A percentile compares a stretch with the other conserved stretches of the same genome.
These are phyloP conservation scores for Oryza brachyantha DNA, from an alignment of 176 grass and related monocot species.

Conservation along the genomic window DNA sequence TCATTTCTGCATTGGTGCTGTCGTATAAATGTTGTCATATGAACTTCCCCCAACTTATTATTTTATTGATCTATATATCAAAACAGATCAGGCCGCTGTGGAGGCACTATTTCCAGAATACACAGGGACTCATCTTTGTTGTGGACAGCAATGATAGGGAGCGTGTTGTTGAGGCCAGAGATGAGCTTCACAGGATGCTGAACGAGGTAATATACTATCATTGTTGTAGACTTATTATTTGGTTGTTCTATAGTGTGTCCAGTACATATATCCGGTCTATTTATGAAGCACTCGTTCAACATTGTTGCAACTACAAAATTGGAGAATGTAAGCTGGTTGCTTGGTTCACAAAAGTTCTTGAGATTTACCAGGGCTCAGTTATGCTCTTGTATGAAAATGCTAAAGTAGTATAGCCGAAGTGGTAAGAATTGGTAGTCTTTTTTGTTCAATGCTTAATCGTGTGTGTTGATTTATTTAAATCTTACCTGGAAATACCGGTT, in stretches of 20 bases:
- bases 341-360: neutral
- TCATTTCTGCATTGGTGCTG: neutral
- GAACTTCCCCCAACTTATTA: neutral
- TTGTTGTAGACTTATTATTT: neutral
- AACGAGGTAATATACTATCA: constrained; percentile 53
- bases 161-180: constrained; percentile 87
- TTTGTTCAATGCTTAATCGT: neutral
- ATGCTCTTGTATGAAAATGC: neutral
- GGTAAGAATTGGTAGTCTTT: neutral
- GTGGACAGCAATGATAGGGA: constrained; percentile 93
- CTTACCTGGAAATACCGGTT: neutral
- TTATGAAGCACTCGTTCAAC: neutral
- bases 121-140: constrained; percentile 87
- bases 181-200: constrained; percentile 85
- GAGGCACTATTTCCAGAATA: constrained; percentile 97
- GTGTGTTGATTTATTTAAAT: neutral
- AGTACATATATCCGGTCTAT: neutral
- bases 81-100: constrained; percentile 87
- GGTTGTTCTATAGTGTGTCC: neutral
- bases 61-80: constrained; percentile 8
- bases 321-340: neutral
- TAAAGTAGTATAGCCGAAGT: constrained; percentile 4
- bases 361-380: neutral
- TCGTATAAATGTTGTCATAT: neutral
- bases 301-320: neutral